These are phyloP conservation scores for Cyclotella atomus DNA, from an alignment of 108 stramenopile genomes.

Conservation along the genomic window DNA sequence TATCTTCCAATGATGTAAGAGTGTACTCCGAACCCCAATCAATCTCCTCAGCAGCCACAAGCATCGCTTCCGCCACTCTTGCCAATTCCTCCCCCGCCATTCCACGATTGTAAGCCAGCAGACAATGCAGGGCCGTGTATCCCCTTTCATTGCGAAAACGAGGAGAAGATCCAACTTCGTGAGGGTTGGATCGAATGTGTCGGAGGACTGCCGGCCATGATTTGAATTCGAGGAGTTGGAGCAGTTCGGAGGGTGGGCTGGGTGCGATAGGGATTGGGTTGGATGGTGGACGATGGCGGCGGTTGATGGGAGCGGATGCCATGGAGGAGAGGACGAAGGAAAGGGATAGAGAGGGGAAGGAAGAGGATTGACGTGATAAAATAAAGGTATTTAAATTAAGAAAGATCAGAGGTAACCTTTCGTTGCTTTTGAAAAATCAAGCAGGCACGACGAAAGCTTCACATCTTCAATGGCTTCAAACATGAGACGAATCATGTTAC, in stretches of 20 bases:
- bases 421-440: too few relatives aligned
- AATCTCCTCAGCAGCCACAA: constrained; percentile 33
- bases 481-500: too few relatives aligned
- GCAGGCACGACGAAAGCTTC: too few relatives aligned
- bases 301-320: too few relatives aligned
- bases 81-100: constrained; percentile 20
- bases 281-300: neutral
- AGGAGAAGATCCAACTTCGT: constrained; percentile 35
- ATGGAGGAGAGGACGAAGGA: too few relatives aligned
- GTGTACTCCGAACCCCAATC: constrained; percentile 28
- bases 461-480: too few relatives aligned
- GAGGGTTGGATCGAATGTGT: constrained; percentile 11
- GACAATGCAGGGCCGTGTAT: constrained; percentile 34
- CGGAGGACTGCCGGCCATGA: constrained; percentile 17
- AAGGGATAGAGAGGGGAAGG: too few relatives aligned
- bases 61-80: constrained; percentile 21
- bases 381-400: too few relatives aligned
- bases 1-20: too few relatives aligned
- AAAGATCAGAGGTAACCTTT: too few relatives aligned
- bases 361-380: too few relatives aligned
- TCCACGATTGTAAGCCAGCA: constrained; percentile 26
- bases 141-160: constrained; percentile 29
- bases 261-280: neutral
- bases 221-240: constrained; percentile 14
- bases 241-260: constrained; percentile 22